These are phyloP conservation scores for Boletus reticulatus DNA, from an alignment of 768 basidiomycete genomes.

Conservation along the genomic window DNA sequence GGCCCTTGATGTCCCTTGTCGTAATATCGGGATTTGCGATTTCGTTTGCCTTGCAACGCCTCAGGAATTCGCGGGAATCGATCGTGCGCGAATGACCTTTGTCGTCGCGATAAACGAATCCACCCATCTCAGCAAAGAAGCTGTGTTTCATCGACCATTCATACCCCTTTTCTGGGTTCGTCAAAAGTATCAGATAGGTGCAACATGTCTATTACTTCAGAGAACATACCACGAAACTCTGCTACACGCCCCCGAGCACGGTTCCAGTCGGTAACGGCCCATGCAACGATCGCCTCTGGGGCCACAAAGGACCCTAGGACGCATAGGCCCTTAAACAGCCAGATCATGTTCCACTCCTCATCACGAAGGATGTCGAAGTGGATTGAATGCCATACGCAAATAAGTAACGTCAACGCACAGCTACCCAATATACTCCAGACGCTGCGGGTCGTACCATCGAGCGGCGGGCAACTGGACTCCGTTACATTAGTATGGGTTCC, in stretches of 20 bases:
- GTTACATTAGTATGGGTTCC: background rate
- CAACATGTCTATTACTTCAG: too few relatives aligned
- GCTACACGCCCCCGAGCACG: too few relatives aligned
- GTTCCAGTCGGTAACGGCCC: too few relatives aligned
- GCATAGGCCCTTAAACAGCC: background rate
- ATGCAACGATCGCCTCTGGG: background rate
- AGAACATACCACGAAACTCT: too few relatives aligned
- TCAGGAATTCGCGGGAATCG: background rate
- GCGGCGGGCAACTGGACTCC: too few relatives aligned
- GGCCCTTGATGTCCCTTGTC: background rate
- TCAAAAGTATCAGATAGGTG: too few relatives aligned
- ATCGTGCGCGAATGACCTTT: background rate
- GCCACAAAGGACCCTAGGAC: background rate
- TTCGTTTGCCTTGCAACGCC: background rate
- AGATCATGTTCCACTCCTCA: too few relatives aligned
- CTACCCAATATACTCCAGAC: background rate
- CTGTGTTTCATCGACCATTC: constrained; percentile 1
- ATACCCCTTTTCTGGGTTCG: background rate
- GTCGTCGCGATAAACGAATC: background rate
- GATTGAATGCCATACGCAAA: background rate
- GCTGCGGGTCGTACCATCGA: too few relatives aligned
- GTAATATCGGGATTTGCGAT: background rate
- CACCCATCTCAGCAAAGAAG: background rate
- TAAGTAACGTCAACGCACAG: background rate
- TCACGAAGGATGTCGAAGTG: background rate